Evolutionary conservation across 306 rosid species (phyloP), one percentile per base, ranked within the genome.

Genomic region (Castanea sativa): DNA sequence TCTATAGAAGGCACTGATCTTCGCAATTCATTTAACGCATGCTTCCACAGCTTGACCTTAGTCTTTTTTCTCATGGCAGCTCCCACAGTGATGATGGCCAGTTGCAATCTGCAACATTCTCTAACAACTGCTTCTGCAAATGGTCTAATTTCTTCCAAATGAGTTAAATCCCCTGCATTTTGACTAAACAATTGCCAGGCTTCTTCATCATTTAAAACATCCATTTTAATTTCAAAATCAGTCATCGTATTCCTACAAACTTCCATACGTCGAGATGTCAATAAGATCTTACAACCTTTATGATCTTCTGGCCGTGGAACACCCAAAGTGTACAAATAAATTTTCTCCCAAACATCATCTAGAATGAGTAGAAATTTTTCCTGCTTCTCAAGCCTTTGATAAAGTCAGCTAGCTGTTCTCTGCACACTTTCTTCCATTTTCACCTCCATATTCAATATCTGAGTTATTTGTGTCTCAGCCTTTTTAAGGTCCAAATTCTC

Each of bases 221-320:
- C 76, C 55, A 78, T 69, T 51, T 57, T 78, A 7, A 78, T 0
- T 68, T 57, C 76, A 38, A 35, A n/a, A 58, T 38, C 30, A 0
- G 76, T 70, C 60, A 41, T 70, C 81, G 70, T 78, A 29, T 70
- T 58, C 70, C 81, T 70, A 43, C 81, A 78, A 3, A 78, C 71
- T 1, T 14, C 70, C 27, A 56, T 69, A 23, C 13, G 27, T 18
- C 61, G 59, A 29, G 81, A 69, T 57, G 81, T 78, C 25, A 78
- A 3, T 38, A 70, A 1, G 18, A 70, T 70, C 81, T 78, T 69
- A 45, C 81, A 78, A 35, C 27, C 58, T 8, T 25, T 20, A 68
- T 78, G 69, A 29, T 18, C 75, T 33, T 78, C 75, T 15, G 16
- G 51, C 27, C n/a, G 52, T 19, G 81, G 81, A 9, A 69, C 45